Evolutionary conservation across 2,329 filamentous ascomycete species (phyloP).

Genomic region (Talaromyces sp.): DNA sequence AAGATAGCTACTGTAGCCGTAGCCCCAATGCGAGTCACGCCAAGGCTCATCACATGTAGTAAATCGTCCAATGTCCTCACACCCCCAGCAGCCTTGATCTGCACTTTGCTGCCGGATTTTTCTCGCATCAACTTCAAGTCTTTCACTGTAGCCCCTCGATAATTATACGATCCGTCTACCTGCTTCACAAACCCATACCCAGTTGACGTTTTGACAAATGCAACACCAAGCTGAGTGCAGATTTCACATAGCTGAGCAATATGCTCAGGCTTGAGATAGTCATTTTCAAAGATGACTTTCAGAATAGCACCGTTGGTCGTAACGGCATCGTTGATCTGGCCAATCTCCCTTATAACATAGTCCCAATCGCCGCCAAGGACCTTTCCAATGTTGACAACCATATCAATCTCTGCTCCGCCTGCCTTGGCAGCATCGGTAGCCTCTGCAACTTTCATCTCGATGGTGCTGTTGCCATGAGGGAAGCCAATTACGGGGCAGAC

Average conservation of each 20-base stretch:
- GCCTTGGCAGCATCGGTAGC: slow-evolving; percentile 43
- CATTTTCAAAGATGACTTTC: slow-evolving; percentile 61
- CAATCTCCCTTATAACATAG: slow-evolving; percentile 51
- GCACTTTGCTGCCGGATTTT: slow-evolving; percentile 38
- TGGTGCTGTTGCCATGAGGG: slow-evolving; percentile 55
- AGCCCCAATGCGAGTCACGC: slow-evolving; percentile 52
- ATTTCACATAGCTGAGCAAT: slow-evolving; percentile 52
- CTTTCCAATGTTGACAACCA: slow-evolving; percentile 60
- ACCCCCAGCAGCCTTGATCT: slow-evolving; percentile 56
- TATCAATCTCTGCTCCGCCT: slow-evolving; percentile 53
- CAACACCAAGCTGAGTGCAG: slow-evolving; percentile 47
- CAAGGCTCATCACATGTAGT: slow-evolving; percentile 49
- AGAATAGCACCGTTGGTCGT: slow-evolving; percentile 40
- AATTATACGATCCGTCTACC: slow-evolving; percentile 46
- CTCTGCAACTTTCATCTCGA: slow-evolving; percentile 50
- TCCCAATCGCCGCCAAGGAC: slow-evolving; percentile 52
- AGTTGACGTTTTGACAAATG: slow-evolving; percentile 57
- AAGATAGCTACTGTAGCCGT: slow-evolving; percentile 52
- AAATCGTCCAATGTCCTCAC: slow-evolving; percentile 54
- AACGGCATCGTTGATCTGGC: slow-evolving; percentile 46
- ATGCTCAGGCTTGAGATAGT: slow-evolving; percentile 48
- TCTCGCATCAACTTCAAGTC: slow-evolving; percentile 52
- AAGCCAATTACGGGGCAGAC: slow-evolving; percentile 58
- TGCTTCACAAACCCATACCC: slow-evolving; percentile 59
- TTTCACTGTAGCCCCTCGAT: slow-evolving; percentile 48